phyloP scores from a whole-genome alignment of 1,284 basidiomycete species.

The Trichosporon coremiiforme region DNA sequence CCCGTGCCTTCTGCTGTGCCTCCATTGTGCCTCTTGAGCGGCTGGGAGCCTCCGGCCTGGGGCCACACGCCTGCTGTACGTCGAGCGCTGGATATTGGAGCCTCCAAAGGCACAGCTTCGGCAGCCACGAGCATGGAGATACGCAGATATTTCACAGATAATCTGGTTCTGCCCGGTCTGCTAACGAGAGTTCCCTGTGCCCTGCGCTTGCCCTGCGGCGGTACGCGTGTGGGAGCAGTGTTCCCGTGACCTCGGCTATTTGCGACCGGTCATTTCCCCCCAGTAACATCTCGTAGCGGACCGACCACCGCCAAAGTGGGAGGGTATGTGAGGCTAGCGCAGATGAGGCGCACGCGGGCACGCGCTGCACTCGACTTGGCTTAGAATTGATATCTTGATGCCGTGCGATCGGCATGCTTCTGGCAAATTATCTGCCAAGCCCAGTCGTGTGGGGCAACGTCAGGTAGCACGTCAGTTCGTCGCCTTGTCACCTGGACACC shows the following conservation, averaged over 20 bases:
- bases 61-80: not conserved
- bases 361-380: not conserved
- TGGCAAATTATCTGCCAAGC: not conserved
- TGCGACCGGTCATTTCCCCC: slow-evolving; percentile 19
- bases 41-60: not conserved
- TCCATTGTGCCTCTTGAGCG: not conserved
- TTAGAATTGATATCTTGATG: slow-evolving; percentile 4
- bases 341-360: not conserved
- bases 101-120: not conserved
- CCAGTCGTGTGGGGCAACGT: not conserved
- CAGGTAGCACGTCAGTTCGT: not conserved
- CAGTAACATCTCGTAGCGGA: not conserved
- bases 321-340: no score
- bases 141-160: not conserved
- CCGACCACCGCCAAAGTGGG: not conserved
- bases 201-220: not conserved
- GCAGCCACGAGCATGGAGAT: not conserved
- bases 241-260: slow-evolving; percentile 19
- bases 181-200: no score
- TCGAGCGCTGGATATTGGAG: not conserved
- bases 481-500: not conserved
- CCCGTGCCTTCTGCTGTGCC: not conserved
- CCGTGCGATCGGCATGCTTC: slow-evolving; percentile 8
- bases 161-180: not conserved
- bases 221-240: not conserved